Percentiles rank a stretch among this genome's conserved stretches.
phyloP scores from a whole-genome alignment of 352 stramenopile species.

The Blastocystis sp. region DNA sequence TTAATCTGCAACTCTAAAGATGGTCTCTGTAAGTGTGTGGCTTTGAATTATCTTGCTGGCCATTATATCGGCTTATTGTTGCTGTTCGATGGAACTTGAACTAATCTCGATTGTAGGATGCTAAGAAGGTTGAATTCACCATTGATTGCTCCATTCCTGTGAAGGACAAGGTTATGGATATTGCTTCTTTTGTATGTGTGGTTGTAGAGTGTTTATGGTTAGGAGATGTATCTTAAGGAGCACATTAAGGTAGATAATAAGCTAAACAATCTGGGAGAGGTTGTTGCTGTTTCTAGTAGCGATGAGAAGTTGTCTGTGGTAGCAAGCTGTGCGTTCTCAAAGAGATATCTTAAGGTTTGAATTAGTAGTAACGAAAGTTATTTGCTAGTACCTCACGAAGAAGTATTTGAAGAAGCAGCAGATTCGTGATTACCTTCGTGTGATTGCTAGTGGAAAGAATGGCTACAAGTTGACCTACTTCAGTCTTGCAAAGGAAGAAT shows the following conservation, averaged over 20 bases:
- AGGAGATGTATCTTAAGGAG: constrained; percentile 97
- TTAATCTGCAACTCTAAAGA: no score
- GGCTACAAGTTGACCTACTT: constrained; percentile 81
- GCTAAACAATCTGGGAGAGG: constrained; percentile 85
- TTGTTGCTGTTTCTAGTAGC: constrained; percentile 87
- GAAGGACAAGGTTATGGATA: constrained; percentile 96
- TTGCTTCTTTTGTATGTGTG: constrained; percentile 80
- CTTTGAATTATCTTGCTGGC: no score
- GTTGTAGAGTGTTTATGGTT: not conserved
- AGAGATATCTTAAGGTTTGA: constrained; percentile 79
- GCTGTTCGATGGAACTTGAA: no score
- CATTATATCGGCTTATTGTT: no score
- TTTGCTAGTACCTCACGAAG: constrained; percentile 93
- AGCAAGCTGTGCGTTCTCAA: constrained; percentile 86
- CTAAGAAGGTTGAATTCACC: constrained; percentile 75
- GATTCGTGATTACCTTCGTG: constrained; percentile 96
- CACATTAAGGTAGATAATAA: constrained; percentile 98
- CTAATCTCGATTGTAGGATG: no score
- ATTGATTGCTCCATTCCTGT: constrained; percentile 89
- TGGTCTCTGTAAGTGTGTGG: no score
- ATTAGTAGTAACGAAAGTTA: constrained; percentile 45
- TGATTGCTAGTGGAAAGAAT: constrained; percentile 94
- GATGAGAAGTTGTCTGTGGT: constrained; percentile 91
- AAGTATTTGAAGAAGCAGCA: constrained; percentile 99
- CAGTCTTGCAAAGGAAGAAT: constrained; percentile 56